These are phyloP conservation scores for Aschersonia sp. DNA, from an alignment of 2,329 filamentous ascomycete species.

Conservation along the genomic window DNA sequence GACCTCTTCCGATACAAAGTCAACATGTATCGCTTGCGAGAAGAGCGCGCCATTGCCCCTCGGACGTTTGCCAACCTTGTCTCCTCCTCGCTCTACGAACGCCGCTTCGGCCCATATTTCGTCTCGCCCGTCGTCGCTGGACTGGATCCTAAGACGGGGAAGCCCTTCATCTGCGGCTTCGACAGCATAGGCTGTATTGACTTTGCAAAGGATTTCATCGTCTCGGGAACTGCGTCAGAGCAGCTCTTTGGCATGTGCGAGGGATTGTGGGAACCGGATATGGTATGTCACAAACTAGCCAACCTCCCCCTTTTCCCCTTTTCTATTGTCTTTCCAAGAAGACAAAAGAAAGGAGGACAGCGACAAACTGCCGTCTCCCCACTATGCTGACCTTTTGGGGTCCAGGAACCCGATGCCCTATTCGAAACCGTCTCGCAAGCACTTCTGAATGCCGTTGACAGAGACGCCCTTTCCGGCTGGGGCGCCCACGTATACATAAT, in stretches of 20 bases:
- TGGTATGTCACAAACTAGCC: constrained; percentile 43
- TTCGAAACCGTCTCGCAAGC: constrained; percentile 98
- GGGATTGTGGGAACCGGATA: constrained; percentile 90
- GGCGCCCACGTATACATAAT: constrained; percentile 98
- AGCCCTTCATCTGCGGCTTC: constrained; percentile 97
- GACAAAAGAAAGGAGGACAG: no score
- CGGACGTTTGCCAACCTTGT: constrained; percentile 95
- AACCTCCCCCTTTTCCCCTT: neutral
- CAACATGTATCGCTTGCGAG: constrained; percentile 98
- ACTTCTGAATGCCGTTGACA: constrained; percentile 86
- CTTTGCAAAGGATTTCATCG: constrained; percentile 99
- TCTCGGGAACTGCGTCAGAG: constrained; percentile 88
- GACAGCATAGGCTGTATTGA: constrained; percentile 99
- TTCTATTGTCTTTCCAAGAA: neutral
- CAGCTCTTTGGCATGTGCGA: constrained; percentile 99
- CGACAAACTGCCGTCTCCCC: neutral
- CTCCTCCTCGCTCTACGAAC: constrained; percentile 81
- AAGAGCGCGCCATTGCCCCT: constrained; percentile 92
- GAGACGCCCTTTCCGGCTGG: constrained; percentile 95
- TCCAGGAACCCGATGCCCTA: constrained; percentile 73
- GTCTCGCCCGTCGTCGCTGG: constrained; percentile 90
- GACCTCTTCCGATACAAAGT: constrained; percentile 99
- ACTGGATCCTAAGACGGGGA: constrained; percentile 82
- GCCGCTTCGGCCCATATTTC: constrained; percentile 91
- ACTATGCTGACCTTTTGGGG: neutral